A percentile compares a stretch with the other conserved stretches of the same genome.
phyloP scores from a whole-genome alignment of 495 filamentous ascomycete genomes.

The Penicillium coprophilum region DNA sequence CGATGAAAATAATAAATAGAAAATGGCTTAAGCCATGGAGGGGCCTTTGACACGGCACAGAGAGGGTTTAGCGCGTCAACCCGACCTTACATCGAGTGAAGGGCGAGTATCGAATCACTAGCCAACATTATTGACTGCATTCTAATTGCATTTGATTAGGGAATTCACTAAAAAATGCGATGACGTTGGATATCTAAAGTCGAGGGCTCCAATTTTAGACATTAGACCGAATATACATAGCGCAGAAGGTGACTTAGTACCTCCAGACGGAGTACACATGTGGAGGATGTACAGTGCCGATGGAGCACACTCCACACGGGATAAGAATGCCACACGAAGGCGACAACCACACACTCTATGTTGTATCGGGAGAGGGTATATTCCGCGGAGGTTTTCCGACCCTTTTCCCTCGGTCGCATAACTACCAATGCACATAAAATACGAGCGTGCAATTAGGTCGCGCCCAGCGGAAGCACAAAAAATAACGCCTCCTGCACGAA shows the following conservation, averaged over 20 bases:
- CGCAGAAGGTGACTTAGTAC: neutral
- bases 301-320: constrained; percentile 7
- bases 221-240: neutral
- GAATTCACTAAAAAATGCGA: constrained; percentile 25
- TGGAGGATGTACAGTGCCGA: constrained; percentile 12
- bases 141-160: constrained; percentile 15
- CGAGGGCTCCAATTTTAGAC: neutral
- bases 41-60: constrained; percentile 30
- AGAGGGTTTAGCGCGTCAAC: constrained; percentile 25
- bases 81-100: constrained; percentile 23
- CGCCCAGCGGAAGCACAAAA: neutral
- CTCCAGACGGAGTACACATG: neutral
- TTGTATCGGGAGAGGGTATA: too few species aligned
- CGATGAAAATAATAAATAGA: constrained; percentile 10
- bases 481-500: constrained; percentile 10
- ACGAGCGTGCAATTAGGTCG: neutral
- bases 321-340: neutral
- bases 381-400: too few species aligned
- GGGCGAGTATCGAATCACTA: constrained; percentile 23
- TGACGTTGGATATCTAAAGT: constrained; percentile 26
- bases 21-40: constrained; percentile 18
- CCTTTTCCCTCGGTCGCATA: constrained; percentile 1
- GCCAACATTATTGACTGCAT: constrained; percentile 32
- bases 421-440: neutral
- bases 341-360: neutral